These are phyloP conservation scores for Eucalyptus cloeziana DNA, from an alignment of 345 rosid genomes.

Conservation along the genomic window DNA sequence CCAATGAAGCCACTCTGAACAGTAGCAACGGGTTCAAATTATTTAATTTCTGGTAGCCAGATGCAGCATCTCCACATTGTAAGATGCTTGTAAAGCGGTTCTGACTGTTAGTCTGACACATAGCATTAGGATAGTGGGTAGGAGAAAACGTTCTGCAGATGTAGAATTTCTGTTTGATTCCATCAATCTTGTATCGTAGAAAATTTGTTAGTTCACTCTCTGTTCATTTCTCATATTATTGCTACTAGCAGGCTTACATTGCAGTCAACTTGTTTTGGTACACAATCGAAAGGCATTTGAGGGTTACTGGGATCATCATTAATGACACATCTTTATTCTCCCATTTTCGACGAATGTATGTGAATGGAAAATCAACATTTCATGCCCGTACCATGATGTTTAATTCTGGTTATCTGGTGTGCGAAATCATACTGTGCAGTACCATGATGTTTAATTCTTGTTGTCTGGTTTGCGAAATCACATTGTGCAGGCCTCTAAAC, in stretches of 20 bases:
- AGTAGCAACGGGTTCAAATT: slow-evolving; percentile 16
- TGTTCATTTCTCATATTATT: neutral
- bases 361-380: neutral
- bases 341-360: neutral
- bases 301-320: neutral
- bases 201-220: neutral
- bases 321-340: neutral
- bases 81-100: neutral
- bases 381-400: neutral
- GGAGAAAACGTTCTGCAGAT: neutral
- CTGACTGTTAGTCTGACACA: neutral
- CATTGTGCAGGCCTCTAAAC: neutral
- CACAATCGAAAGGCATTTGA: neutral
- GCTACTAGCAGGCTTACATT: neutral
- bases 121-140: neutral
- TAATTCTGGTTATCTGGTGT: neutral
- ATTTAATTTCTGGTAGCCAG: slow-evolving; percentile 13
- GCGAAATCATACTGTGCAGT: neutral
- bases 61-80: neutral
- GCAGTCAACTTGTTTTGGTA: neutral
- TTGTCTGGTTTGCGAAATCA: neutral
- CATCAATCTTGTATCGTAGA: neutral
- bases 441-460: neutral
- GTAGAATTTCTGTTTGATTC: neutral
- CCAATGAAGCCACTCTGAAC: slow-evolving; percentile 18